These are phyloP conservation scores for Aotearoamyces nothofagi DNA, from an alignment of 2,329 filamentous ascomycete genomes.

Conservation along the genomic window DNA sequence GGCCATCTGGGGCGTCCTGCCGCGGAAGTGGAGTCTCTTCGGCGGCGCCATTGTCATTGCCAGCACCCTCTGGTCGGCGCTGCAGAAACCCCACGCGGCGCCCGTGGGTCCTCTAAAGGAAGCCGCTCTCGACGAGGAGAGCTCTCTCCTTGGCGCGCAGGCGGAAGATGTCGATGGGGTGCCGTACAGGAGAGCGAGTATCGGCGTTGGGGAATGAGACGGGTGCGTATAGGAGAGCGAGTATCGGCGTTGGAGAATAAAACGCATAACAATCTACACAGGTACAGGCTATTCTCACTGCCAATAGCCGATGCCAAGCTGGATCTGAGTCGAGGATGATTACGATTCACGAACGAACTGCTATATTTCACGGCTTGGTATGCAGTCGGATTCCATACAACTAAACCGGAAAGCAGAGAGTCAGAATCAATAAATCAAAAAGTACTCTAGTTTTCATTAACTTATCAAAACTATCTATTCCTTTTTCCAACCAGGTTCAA, in stretches of 20 bases:
- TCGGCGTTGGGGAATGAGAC: slow-evolving; percentile 5
- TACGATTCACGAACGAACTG: no score
- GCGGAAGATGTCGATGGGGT: slow-evolving; percentile 7
- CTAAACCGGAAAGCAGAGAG: no score
- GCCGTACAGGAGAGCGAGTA: slow-evolving; percentile 7
- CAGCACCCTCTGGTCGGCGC: slow-evolving; percentile 17
- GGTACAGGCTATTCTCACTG: no score
- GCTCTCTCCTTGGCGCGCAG: slow-evolving; percentile 11
- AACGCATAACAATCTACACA: no score
- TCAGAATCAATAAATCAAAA: no score
- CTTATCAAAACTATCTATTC: no score
- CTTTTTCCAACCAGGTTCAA: no score
- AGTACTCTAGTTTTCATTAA: no score
- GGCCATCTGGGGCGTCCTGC: slow-evolving; percentile 17
- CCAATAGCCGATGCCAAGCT: no score
- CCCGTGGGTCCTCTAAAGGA: slow-evolving; percentile 1
- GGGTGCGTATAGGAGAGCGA: slow-evolving; percentile 8
- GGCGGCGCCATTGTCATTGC: slow-evolving; percentile 16
- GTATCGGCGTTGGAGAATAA: slow-evolving; percentile 6
- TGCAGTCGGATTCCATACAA: no score
- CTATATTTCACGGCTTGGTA: no score
- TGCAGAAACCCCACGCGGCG: slow-evolving; percentile 10
- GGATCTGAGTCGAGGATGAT: no score
- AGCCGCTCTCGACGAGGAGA: slow-evolving; percentile 14
- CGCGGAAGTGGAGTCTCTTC: slow-evolving; percentile 14